Percentiles rank a stretch among this genome's conserved stretches.
These are phyloP conservation scores for Wallemia mellicola DNA, from an alignment of 1,284 basidiomycete genomes.

Conservation along the genomic window DNA sequence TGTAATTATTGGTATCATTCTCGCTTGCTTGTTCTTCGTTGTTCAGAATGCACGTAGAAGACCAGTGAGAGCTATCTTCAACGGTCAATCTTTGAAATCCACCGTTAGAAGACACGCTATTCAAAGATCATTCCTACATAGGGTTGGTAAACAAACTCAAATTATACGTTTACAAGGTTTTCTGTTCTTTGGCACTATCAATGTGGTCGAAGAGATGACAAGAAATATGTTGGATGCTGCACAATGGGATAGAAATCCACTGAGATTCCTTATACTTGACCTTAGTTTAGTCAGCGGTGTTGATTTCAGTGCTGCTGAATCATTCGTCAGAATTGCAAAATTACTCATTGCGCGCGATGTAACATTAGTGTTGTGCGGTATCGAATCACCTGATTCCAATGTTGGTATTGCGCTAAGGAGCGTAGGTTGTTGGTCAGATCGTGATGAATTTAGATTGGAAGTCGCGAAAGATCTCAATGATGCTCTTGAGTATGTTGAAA, in stretches of 20 bases:
- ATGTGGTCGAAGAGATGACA: constrained; percentile 16
- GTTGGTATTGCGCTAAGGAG: constrained; percentile 39
- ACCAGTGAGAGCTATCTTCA: constrained; percentile 52
- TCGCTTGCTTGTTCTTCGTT: constrained; percentile 83
- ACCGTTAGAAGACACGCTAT: constrained; percentile 67
- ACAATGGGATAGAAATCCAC: constrained; percentile 44
- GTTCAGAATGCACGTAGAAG: constrained; percentile 58
- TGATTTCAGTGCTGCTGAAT: constrained; percentile 83
- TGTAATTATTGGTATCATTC: constrained; percentile 66
- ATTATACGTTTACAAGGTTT: constrained; percentile 75
- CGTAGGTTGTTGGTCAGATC: constrained; percentile 37
- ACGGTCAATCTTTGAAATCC: constrained; percentile 51
- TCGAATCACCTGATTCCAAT: constrained; percentile 23
- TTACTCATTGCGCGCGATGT: constrained; percentile 45
- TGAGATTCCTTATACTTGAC: constrained; percentile 68
- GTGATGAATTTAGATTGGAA: constrained; percentile 37
- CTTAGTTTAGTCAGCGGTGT: constrained; percentile 59
- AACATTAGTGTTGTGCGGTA: constrained; percentile 66
- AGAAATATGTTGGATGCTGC: constrained; percentile 39
- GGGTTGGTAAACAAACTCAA: constrained; percentile 71
- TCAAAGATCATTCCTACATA: constrained; percentile 64
- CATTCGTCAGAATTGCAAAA: constrained; percentile 69
- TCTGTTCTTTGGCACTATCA: constrained; percentile 54
- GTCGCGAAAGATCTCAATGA: constrained; percentile 59
- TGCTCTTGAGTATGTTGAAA: constrained; percentile 86